A percentile compares a stretch with the other conserved stretches of the same genome.
Evolutionary conservation across 371 early-diverging fungal genomes (phyloP).

Genomic region (Phascolomyces articulosus): DNA sequence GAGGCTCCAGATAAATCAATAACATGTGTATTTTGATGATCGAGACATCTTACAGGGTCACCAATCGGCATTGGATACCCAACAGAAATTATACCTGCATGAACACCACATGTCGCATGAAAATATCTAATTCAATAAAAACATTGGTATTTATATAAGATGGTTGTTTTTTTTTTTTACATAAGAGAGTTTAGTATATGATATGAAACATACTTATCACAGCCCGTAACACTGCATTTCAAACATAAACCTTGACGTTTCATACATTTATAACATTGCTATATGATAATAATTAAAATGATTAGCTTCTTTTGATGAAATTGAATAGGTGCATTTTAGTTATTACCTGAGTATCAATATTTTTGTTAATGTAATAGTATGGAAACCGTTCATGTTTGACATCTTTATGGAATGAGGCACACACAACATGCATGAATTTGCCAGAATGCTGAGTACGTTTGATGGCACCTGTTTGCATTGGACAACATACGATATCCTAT

Average conservation of each 20-base stretch:
- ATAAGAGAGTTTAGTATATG: neutral
- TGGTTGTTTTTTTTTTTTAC: neutral
- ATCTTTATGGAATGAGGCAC: conserved; percentile 51
- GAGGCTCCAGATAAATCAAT: neutral
- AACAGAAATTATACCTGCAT: conserved; percentile 21
- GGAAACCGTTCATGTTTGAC: conserved; percentile 40
- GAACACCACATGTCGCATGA: conserved; percentile 38
- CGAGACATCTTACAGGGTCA: neutral
- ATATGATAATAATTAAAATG: too few species aligned
- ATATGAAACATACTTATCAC: conserved; percentile 25
- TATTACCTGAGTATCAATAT: conserved; percentile 26
- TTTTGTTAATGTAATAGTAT: conserved; percentile 28
- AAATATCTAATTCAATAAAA: too few species aligned
- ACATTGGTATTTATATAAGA: neutral
- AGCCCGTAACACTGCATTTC: conserved; percentile 28
- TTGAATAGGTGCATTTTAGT: neutral
- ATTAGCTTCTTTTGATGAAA: too few species aligned
- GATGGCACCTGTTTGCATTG: conserved; percentile 45
- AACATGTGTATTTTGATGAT: neutral
- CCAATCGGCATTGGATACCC: neutral
- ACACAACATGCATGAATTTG: conserved; percentile 59
- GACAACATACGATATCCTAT: conserved; percentile 57
- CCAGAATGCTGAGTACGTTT: conserved; percentile 49
- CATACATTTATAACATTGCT: conserved; percentile 32
- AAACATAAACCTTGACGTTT: conserved; percentile 34